Evolutionary conservation across 2,329 filamentous ascomycete species (phyloP).

Genomic region (Fusarium buxicola): DNA sequence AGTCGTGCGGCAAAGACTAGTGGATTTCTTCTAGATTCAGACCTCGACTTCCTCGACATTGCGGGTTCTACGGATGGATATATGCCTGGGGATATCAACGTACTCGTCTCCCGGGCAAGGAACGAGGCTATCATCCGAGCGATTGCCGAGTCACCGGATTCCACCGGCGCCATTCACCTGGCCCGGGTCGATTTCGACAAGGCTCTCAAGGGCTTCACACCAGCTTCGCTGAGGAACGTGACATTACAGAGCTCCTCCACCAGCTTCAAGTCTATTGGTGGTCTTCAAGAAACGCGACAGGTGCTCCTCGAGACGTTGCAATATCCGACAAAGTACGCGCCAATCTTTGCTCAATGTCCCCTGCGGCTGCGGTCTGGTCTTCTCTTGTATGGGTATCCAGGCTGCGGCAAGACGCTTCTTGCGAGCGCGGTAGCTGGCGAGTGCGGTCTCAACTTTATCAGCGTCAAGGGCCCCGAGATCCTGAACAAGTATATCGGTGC

Average conservation of each 20-base stretch:
- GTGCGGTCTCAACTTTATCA: conserved; percentile 98
- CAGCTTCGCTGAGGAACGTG: conserved; percentile 93
- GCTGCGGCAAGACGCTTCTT: conserved; percentile 95
- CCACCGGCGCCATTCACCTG: conserved; percentile 68
- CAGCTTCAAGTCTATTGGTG: conserved; percentile 92
- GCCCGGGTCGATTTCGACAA: conserved; percentile 81
- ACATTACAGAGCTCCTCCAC: conserved; percentile 93
- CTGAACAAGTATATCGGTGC: conserved; percentile 99
- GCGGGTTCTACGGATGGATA: conserved; percentile 96
- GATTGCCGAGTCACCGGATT: conserved; percentile 67
- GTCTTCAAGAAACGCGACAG: conserved; percentile 85
- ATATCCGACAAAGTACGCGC: conserved; percentile 97
- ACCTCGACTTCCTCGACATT: conserved; percentile 91
- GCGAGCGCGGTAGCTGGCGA: conserved; percentile 98
- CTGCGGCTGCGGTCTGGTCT: conserved; percentile 93
- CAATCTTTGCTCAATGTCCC: conserved; percentile 96
- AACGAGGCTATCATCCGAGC: conserved; percentile 93
- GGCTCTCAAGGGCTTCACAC: conserved; percentile 92
- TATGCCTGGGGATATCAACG: conserved; percentile 92
- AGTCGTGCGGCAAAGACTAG: conserved; percentile 54
- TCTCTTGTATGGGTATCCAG: conserved; percentile 92
- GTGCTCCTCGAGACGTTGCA: conserved; percentile 95
- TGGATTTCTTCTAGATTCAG: conserved; percentile 78
- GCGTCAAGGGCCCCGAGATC: conserved; percentile 97
- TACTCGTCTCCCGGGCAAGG: conserved; percentile 86